These are phyloP conservation scores for Lipomyces kockii DNA, from an alignment of 805 yeast genomes.

Conservation along the genomic window DNA sequence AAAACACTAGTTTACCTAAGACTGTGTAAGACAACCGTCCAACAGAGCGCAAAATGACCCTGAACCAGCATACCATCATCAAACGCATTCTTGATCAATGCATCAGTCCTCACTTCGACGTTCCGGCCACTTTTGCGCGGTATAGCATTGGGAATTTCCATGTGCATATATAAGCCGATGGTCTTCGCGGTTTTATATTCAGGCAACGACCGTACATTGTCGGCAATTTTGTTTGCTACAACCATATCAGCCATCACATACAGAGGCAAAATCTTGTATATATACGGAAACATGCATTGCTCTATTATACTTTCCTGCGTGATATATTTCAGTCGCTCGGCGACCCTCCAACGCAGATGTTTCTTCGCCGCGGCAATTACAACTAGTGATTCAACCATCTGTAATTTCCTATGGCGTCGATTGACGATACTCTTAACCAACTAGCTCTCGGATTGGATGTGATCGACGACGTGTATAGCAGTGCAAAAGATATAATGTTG, in stretches of 20 bases:
- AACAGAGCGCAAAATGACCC: no score
- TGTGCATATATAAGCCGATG: constrained; percentile 74
- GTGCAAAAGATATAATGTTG: no score
- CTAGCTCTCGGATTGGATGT: no score
- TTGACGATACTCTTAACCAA: no score
- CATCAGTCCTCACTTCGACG: constrained; percentile 64
- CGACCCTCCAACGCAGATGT: constrained; percentile 10
- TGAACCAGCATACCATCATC: constrained; percentile 49
- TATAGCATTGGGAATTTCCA: constrained; percentile 53
- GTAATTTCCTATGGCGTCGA: neutral
- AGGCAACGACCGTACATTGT: constrained; percentile 41
- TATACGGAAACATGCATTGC: constrained; percentile 12
- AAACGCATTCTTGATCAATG: constrained; percentile 59
- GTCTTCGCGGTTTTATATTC: constrained; percentile 52
- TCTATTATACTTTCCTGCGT: constrained; percentile 7
- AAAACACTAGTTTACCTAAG: constrained; percentile 42
- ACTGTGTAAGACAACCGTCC: neutral
- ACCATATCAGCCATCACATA: neutral
- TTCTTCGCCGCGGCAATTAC: constrained; percentile 12
- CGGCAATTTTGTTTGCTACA: constrained; percentile 32
- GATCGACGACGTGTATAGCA: no score
- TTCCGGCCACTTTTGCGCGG: constrained; percentile 29
- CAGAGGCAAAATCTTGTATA: neutral
- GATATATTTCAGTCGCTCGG: constrained; percentile 9
- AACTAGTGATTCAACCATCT: neutral